Evolutionary conservation across 2,329 filamentous ascomycete genomes (phyloP), one percentile per base, ranked within the genome.

Genomic region (Exserohilum turcica): DNA sequence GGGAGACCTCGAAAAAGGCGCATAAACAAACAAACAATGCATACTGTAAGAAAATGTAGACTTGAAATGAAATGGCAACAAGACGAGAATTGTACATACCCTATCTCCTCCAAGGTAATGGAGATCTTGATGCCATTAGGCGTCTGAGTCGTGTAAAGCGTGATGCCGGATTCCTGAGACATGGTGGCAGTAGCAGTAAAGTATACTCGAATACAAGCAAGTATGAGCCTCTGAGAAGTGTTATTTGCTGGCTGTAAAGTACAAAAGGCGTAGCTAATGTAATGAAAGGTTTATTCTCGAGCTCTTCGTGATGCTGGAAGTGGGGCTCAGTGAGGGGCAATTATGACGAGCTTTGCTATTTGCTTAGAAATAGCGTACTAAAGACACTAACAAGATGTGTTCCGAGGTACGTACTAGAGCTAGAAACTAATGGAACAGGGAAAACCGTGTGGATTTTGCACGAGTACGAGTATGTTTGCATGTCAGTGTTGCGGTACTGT

Each of bases 91-190:
- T 5, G 24, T 27, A 57, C 68, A 46, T 66, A 76, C 62, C 87
- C 88, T 4, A 96, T 82, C 77, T 96, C 92, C 77, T 95, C 91
- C 13, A 97, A 79, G 8, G 90, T 82, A 61, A 96, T 96, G 51
- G 90, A 92, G 57, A 91, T 84, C 75, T 96, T 96, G 81, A 94
- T 89, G 59, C 92, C 91, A 76, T 96, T 96, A 39, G 92, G 91
- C 45, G 92, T 96, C 68, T 86, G 83, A 10, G 84, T 82, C 10
- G 91, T 96, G 79, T 94, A 95, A 27, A 96, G 84, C 37, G 86
- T 88, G 66, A 96, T 91, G 63, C 89, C 80, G 5, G 88, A 80
- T 43, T 65, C 60, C 48, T 66, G 56, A 27, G 67, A 64, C 27
- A 70, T 56, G 63, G 67, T 67, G 43, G 45, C 36, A 33, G n/a